A percentile compares a stretch with the other conserved stretches of the same genome.
Conservation (phyloP, 2,329 filamentous ascomycete genomes). For the Dothiorella sarmentorum region DNA sequence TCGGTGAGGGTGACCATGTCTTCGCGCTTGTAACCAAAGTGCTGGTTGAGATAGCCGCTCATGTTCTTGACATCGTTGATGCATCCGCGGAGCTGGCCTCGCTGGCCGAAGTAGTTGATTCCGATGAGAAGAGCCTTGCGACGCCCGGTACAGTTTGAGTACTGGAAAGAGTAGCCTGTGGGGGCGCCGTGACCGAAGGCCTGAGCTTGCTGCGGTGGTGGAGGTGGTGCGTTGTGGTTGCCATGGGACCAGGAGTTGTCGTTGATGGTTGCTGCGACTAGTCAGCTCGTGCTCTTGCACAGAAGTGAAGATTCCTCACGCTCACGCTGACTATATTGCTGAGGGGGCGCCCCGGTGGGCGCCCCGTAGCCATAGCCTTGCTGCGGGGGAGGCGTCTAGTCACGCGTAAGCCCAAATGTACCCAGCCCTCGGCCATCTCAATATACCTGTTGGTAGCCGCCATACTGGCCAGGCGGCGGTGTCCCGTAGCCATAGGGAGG, state of each 20-base stretch:
- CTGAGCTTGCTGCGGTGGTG: constrained; percentile 59
- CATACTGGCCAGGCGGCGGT: constrained; percentile 42
- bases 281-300: constrained; percentile 31
- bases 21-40: constrained; percentile 88
- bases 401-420: constrained; percentile 22
- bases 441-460: constrained; percentile 40
- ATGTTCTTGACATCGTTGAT: constrained; percentile 99
- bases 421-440: constrained; percentile 28
- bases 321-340: constrained; percentile 2
- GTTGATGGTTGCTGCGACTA: constrained; percentile 45
- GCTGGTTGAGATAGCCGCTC: constrained; percentile 82
- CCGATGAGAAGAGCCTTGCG: constrained; percentile 88
- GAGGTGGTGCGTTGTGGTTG: constrained; percentile 54
- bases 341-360: constrained; percentile 1
- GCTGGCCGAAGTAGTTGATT: constrained; percentile 94
- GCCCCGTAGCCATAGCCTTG: constrained; percentile 23
- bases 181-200: constrained; percentile 67
- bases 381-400: constrained; percentile 33
- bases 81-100: constrained; percentile 84
- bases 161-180: constrained; percentile 77
- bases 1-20: constrained; percentile 97
- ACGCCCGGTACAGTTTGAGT: constrained; percentile 84
- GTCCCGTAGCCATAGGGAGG: constrained; percentile 39
- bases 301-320: constrained; percentile 31
- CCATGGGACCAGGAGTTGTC: constrained; percentile 31